Conservation (phyloP, 2,329 filamentous ascomycete genomes). For the Acrodontium crateriforme region DNA sequence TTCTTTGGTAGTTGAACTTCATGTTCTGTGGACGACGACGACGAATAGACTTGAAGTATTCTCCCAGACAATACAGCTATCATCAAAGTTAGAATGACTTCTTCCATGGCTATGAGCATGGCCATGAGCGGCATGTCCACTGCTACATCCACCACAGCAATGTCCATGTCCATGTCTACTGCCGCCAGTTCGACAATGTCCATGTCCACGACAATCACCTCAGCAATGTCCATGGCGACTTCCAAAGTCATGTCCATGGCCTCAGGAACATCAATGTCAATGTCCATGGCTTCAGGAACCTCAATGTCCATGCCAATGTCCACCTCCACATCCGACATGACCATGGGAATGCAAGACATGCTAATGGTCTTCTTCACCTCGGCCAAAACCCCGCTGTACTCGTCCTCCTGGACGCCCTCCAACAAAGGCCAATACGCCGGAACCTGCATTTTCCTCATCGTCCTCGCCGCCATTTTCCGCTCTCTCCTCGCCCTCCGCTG, state of each 20-base stretch:
- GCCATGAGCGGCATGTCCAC: too few species aligned
- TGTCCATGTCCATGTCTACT: conserved; percentile 4
- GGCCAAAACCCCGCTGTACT: conserved; percentile 49
- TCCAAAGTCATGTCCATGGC: conserved; percentile 3
- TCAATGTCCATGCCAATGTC: conserved; percentile 5
- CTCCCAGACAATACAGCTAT: too few species aligned
- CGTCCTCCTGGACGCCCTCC: conserved; percentile 56
- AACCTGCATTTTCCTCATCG: conserved; percentile 78
- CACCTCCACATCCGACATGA: conserved; percentile 7
- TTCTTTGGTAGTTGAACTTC: too few species aligned
- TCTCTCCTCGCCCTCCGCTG: conserved; percentile 22
- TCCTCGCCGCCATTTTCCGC: conserved; percentile 56
- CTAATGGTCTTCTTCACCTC: conserved; percentile 49
- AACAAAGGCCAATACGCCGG: conserved; percentile 61
- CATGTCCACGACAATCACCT: conserved; percentile 1
- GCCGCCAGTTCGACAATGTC: conserved; percentile 3
- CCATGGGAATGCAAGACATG: conserved; percentile 31
- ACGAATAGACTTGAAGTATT: too few species aligned
- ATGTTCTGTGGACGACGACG: too few species aligned
- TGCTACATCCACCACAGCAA: too few species aligned
- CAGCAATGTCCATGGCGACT: conserved; percentile 3
- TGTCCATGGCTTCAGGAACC: not conserved
- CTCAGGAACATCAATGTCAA: conserved; percentile 2
- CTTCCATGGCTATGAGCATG: conserved; percentile 2
- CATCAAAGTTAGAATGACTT: too few species aligned